Base-by-base conservation (phyloP, 2,329 filamentous ascomycete genomes). In the Trichoderma atroviride region DNA sequence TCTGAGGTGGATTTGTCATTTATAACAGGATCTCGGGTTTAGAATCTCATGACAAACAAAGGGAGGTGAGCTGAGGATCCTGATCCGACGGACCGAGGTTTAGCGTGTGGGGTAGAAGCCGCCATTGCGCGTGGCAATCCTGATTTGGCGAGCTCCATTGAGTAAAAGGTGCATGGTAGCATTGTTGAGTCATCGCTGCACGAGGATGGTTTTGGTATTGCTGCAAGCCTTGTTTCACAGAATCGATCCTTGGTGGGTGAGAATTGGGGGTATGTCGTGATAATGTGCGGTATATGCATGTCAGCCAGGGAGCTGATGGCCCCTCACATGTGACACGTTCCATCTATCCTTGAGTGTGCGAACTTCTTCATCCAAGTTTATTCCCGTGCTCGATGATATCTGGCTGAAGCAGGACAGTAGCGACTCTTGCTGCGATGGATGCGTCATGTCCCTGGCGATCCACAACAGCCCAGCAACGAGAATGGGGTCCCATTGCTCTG, bases 401-500 rank as follows among this genome's bases (percentile, higher is more conserved):
- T 59, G 62, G 14, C 57, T 31, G 35, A 75, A 66, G 58, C 74
- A 74, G n/a, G 58, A 64, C 27, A 72, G 37, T 29, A 76, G 57
- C 24, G 73, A 70, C 5, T 70, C 58, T 55, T 77, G 76, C 57
- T 77, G 76, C 9, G 75, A 74, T n/a, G 64, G 37, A 63, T 77
- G 75, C 37, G 75, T 76, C 71, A 76, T 73, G 33, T 73, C 72
- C 16, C 69, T 72, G 7, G 76, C 75, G 55, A 76, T 70, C 19
- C 74, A 70, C 10, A 78, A 59, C 1, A 79, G 59, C 1, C 73
- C 73, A 1, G 74, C 72, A 19, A 79, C 65, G 2, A 78, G 70
- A 4, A 78, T 73, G 1, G 77, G 77, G 47, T 78, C 77, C 77
- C 77, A 78, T 24, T 78, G 77, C 62, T 78, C 77, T 0, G 71